phyloP scores from a whole-genome alignment of 768 basidiomycete genomes.

The Sporobolomyces pararoseus region DNA sequence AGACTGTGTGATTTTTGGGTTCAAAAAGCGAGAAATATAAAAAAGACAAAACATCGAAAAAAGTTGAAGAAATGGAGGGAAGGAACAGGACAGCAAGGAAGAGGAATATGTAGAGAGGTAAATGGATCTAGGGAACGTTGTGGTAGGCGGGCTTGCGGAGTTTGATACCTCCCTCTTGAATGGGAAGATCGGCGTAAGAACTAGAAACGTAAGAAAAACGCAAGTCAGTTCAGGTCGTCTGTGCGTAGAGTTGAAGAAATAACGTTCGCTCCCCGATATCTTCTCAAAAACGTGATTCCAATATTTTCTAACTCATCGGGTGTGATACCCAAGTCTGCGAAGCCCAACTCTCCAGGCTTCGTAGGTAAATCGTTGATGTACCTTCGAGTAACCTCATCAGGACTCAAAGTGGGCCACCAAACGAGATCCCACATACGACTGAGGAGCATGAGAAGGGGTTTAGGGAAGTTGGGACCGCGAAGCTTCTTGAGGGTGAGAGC shows the following conservation, averaged over 20 bases:
- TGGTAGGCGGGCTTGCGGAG: conserved; percentile 40
- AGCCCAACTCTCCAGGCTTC: conserved; percentile 54
- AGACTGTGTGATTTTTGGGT: too few species aligned
- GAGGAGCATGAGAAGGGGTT: conserved; percentile 62
- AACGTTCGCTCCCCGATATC: conserved; percentile 68
- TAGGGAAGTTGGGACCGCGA: conserved; percentile 73
- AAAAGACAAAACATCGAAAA: too few species aligned
- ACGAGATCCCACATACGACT: conserved; percentile 60
- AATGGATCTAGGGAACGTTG: conserved; percentile 31
- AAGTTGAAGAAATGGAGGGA: too few species aligned
- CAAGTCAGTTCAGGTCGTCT: too few species aligned
- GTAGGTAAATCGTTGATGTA: conserved; percentile 70
- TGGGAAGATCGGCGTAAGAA: conserved; percentile 47
- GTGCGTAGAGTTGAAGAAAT: too few species aligned
- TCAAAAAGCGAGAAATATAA: neutral
- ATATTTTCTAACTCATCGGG: conserved; percentile 82
- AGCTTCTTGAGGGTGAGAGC: conserved; percentile 72
- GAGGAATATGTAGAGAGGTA: neutral
- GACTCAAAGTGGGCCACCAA: conserved; percentile 90
- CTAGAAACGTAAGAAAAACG: too few species aligned
- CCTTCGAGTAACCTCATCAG: conserved; percentile 84
- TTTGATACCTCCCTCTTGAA: conserved; percentile 49
- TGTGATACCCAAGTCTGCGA: conserved; percentile 66
- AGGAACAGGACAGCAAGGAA: neutral
- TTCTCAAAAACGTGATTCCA: conserved; percentile 82